phyloP scores from a whole-genome alignment of 495 filamentous ascomycete species.

The Penicillium ochrochloron region DNA sequence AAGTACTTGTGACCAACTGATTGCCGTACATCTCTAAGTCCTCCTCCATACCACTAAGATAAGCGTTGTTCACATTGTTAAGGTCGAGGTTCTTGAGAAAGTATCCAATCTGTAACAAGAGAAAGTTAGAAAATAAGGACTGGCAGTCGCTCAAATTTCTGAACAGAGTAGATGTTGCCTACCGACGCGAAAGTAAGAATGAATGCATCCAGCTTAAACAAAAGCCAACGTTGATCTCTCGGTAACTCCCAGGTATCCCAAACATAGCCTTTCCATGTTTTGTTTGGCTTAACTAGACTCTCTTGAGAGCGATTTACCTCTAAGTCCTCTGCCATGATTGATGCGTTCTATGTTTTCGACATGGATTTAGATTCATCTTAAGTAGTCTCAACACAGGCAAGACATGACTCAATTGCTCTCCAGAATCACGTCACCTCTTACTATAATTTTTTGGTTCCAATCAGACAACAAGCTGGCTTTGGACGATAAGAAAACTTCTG shows the following conservation, averaged over 20 bases:
- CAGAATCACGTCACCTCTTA: background rate
- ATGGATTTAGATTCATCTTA: background rate
- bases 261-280: background rate
- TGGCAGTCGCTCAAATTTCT: background rate
- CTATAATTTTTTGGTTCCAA: background rate
- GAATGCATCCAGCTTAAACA: slow-evolving; percentile 1
- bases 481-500: background rate
- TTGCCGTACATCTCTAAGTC: slow-evolving; percentile 37
- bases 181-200: background rate
- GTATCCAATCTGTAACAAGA: background rate
- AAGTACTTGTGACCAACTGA: slow-evolving; percentile 35
- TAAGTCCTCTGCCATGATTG: background rate
- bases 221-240: background rate
- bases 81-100: background rate
- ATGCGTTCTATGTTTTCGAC: background rate
- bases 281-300: background rate
- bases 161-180: background rate
- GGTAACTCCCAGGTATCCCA: slow-evolving; percentile 3
- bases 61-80: slow-evolving; percentile 55
- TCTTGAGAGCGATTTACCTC: background rate
- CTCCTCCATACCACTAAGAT: slow-evolving; percentile 46
- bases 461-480: background rate
- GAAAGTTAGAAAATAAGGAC: background rate
- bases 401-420: background rate
- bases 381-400: background rate